Conservation (phyloP, 176 grass and related monocot species). For the Raddia guianensis region DNA sequence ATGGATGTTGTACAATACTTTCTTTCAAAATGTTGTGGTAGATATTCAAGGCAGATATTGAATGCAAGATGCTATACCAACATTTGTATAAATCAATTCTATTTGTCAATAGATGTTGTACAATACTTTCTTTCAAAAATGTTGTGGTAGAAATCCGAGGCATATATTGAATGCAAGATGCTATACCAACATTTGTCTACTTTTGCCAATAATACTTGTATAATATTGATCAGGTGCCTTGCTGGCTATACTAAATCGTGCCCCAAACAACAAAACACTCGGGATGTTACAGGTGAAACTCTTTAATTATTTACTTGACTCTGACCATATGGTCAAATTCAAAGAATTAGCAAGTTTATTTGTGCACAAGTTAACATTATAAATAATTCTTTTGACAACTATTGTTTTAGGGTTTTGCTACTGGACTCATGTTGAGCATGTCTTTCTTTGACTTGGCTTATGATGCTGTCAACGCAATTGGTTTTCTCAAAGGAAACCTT, state of each 20-base stretch:
- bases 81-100: slow-evolving; percentile 16
- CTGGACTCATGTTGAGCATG: slow-evolving; percentile 92
- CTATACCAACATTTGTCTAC: slow-evolving; percentile 5
- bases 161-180: slow-evolving; percentile 9
- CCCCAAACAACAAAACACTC: slow-evolving; percentile 76
- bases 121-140: background rate
- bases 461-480: slow-evolving; percentile 83
- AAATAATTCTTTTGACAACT: slow-evolving; percentile 14
- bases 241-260: slow-evolving; percentile 69
- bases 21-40: background rate
- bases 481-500: slow-evolving; percentile 89
- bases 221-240: slow-evolving; percentile 67
- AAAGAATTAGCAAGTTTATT: background rate
- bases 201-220: slow-evolving; percentile 23
- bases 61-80: slow-evolving; percentile 9
- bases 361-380: slow-evolving; percentile 26
- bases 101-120: background rate
- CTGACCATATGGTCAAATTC: background rate
- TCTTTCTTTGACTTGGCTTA: slow-evolving; percentile 96
- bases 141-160: background rate
- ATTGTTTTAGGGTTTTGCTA: slow-evolving; percentile 79
- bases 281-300: slow-evolving; percentile 73
- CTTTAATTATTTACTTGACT: slow-evolving; percentile 15
- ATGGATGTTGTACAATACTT: background rate
- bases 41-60: background rate